Evolutionary conservation across 345 rosid genomes (phyloP), one percentile per base, ranked within the genome.

Genomic region (Boechera divaricarpa): DNA sequence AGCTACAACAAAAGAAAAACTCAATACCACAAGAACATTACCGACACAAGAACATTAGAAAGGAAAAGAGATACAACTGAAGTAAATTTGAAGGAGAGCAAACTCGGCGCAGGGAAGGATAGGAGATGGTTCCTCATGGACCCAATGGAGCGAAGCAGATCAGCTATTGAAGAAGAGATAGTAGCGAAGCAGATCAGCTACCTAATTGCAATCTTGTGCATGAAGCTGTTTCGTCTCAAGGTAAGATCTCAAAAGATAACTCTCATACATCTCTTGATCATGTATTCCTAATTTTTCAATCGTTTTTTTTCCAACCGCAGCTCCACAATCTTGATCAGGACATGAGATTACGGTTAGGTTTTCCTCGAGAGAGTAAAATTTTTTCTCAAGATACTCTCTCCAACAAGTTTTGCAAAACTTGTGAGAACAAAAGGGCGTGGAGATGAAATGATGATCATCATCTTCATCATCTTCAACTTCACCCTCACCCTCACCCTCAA

Each of bases 371-470:
- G 64, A 53, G 75, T 24, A 66, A 26, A 47, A 66, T 6, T 26
- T 66, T 51, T 63, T 44, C 1, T 55, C 52, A 0, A 70, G 76
- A 47, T 70, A 63, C 5, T 63, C 26, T 7, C 70, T 56, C 80
- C 80, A 77, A 13, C 53, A 63, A 21, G 4, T 18, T 11, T 13
- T 47, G 52, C 53, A 24, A 29, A 70, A 77, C 28, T 77, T 47
- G 53, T 77, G 80, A 47, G 67, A 70, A 38, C 80, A 77, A 55
- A 45, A 55, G 1, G 66, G 53, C 3, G 80, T 70, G 32, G 80
- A 77, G 80, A 63, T 5, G 15, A 54, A 7, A 28, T 0, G 2
- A 12, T 11, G 35, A 12, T 24, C 38, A 11, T 52, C 31, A 32
- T 54, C 57, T 13, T 32, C 66, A 31, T 16, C 44, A 4, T 12